Evolutionary conservation across 2,329 filamentous ascomycete species (phyloP), one percentile per base, ranked within the genome.

Genomic region (Niveomyces coronatus): DNA sequence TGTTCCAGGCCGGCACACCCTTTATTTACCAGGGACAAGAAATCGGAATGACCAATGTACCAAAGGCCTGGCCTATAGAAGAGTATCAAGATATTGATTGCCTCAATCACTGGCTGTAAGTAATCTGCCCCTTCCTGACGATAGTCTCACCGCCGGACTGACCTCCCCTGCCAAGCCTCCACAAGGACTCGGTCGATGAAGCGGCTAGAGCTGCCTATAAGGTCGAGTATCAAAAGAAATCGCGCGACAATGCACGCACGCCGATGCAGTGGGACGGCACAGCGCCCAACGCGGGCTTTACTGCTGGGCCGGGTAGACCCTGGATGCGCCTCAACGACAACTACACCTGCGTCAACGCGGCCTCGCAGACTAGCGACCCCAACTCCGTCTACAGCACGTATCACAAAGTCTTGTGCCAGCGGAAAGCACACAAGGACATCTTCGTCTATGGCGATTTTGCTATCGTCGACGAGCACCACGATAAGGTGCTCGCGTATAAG

Each of bases 311-410:
- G n/a, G 54, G 53, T 4, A 65, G 64, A 38, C 78, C 81, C 3
- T 87, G 82, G 82, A 85, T 86, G 72, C 68, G 71, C 11, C 70
- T 77, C 27, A 78, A 84, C 51, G 71, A 79, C 40, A 70, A 76
- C 51, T 79, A 76, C 53, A 53, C 52, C 2, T 54, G 62, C n/a
- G 63, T 80, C 58, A 87, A 87, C 50, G 79, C 75, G 19, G 68
- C 65, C 2, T 49, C 60, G 1, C 74, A 82, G 52, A 52, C 64
- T 3, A 50, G 49, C 3, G 62, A 74, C 42, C 51, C 52, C 2
- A 50, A 62, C 6, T 77, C 71, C 7, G 67, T 78, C 15, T 73
- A 79, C 51, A 58, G 65, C 42, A 81, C 75, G 54, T 87, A 79
- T 68, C 67, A 70, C 29, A 56, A 57, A 0, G 67, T 79, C 38